phyloP scores from a whole-genome alignment of 129 eudicot genomes.

The Chrysanthemum makinoi region DNA sequence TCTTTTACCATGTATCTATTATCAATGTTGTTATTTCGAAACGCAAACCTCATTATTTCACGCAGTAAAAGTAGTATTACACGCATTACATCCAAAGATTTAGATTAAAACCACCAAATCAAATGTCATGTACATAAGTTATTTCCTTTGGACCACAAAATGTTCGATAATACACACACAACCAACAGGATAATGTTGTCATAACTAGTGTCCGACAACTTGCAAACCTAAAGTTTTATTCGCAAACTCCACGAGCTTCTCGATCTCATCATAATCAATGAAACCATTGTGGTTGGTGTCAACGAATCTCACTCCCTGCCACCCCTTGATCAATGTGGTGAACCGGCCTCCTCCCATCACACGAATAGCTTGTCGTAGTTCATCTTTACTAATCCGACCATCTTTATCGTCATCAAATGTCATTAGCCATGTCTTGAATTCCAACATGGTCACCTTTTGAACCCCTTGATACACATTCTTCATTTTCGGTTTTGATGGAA shows the following conservation, averaged over 20 bases:
- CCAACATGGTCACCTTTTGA: slow-evolving; percentile 1
- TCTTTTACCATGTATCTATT: no score
- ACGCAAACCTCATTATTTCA: no score
- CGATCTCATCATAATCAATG: slow-evolving; percentile 13
- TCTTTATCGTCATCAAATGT: slow-evolving; percentile 17
- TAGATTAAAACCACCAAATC: neutral
- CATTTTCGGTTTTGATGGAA: neutral
- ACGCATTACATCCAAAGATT: neutral
- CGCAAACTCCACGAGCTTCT: neutral
- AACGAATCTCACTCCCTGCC: neutral
- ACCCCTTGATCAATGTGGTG: slow-evolving; percentile 1
- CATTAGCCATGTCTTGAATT: slow-evolving; percentile 17
- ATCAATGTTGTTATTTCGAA: no score
- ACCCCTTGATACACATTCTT: neutral
- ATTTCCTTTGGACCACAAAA: neutral
- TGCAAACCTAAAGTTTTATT: slow-evolving; percentile 1
- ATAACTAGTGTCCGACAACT: neutral
- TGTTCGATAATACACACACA: neutral
- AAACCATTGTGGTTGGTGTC: slow-evolving; percentile 5
- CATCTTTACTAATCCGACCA: slow-evolving; percentile 11
- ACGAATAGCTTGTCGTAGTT: slow-evolving; percentile 6
- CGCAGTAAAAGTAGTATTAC: no score
- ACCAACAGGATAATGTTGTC: neutral
- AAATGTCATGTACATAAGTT: neutral
- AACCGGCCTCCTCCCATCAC: slow-evolving; percentile 12